Percentiles rank a stretch among this genome's conserved stretches.
These are phyloP conservation scores for Cetraspora pellucida DNA, from an alignment of 192 early-diverging fungal species.

Conservation along the genomic window DNA sequence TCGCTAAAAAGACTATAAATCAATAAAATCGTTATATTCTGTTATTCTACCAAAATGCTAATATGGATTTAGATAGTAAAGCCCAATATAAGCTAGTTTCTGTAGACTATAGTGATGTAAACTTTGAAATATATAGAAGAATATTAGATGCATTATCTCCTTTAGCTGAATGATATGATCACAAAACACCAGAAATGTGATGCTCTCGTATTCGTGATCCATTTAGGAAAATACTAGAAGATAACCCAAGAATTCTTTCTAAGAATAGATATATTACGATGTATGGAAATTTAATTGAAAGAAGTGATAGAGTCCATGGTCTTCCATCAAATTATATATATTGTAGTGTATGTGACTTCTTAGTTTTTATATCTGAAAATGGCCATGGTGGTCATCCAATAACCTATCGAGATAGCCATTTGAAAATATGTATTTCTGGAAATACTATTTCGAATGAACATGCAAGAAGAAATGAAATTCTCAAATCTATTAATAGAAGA, in stretches of 20 bases:
- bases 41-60: neutral
- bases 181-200: slow-evolving; percentile 12
- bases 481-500: too few species aligned
- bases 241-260: slow-evolving; percentile 22
- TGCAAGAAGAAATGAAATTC: too few species aligned
- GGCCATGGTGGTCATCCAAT: neutral
- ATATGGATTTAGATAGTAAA: neutral
- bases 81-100: neutral
- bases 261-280: slow-evolving; percentile 23
- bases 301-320: neutral
- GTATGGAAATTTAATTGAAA: neutral
- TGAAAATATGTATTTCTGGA: neutral
- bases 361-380: neutral
- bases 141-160: neutral
- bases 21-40: too few species aligned
- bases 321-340: neutral
- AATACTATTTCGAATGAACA: neutral
- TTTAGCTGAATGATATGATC: neutral
- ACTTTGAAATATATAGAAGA: too few species aligned
- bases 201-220: slow-evolving; percentile 21
- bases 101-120: neutral
- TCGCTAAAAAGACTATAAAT: too few species aligned
- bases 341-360: slow-evolving; percentile 21
- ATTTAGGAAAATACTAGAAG: slow-evolving; percentile 24
- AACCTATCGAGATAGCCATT: neutral